A percentile compares a stretch with the other conserved stretches of the same genome.
Evolutionary conservation across 768 basidiomycete genomes (phyloP).

Genomic region (Boletus vermiculosoides): DNA sequence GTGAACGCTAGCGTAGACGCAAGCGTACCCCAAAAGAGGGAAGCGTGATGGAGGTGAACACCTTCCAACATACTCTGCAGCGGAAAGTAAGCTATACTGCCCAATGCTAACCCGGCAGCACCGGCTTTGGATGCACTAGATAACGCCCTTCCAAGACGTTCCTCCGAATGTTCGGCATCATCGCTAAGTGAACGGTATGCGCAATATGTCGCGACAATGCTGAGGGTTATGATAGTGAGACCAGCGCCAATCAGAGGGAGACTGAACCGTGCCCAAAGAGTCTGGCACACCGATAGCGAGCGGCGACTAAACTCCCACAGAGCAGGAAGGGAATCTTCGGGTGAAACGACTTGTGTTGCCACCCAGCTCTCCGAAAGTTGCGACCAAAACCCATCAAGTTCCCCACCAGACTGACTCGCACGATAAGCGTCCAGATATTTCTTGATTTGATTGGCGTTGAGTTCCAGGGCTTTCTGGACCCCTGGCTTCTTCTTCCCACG

Average conservation of each 20-base stretch:
- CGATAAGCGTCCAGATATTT: conserved; percentile 78
- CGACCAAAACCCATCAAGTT: conserved; percentile 67
- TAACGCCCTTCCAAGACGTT: conserved; percentile 39
- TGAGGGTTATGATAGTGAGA: conserved; percentile 55
- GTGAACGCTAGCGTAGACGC: conserved; percentile 47
- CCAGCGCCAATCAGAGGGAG: conserved; percentile 74
- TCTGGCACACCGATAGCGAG: conserved; percentile 60
- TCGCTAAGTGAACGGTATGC: conserved; percentile 51
- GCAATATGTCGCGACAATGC: conserved; percentile 53
- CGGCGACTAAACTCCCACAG: conserved; percentile 33
- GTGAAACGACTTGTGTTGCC: conserved; percentile 30
- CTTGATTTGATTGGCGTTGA: conserved; percentile 76
- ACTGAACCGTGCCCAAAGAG: conserved; percentile 96
- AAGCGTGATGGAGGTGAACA: conserved; percentile 49
- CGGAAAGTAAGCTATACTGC: conserved; percentile 35
- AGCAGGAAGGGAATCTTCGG: conserved; percentile 10
- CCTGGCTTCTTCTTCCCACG: conserved; percentile 34
- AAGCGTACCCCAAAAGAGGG: conserved; percentile 49
- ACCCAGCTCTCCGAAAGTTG: conserved; percentile 49
- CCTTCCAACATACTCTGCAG: conserved; percentile 41
- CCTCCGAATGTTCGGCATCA: conserved; percentile 39
- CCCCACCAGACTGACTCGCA: conserved; percentile 61
- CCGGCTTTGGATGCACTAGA: conserved; percentile 34
- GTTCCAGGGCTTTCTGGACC: conserved; percentile 58
- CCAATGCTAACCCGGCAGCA: conserved; percentile 36